Evolutionary conservation across 768 basidiomycete species (phyloP).

Genomic region (Obba rivulosa): DNA sequence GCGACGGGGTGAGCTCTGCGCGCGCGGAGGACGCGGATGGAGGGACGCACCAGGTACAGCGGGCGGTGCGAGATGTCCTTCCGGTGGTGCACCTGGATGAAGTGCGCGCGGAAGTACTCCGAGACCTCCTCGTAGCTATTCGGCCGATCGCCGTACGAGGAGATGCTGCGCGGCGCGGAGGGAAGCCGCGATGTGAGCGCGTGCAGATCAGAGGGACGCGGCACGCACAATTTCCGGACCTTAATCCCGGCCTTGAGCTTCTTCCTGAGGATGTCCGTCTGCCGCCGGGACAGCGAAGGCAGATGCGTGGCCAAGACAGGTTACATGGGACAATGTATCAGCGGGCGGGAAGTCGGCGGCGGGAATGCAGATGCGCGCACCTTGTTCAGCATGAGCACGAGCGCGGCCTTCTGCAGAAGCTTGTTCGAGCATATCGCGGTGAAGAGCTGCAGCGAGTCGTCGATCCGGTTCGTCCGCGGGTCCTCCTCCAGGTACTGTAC

Average conservation of each 20-base stretch:
- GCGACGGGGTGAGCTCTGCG: constrained; percentile 16
- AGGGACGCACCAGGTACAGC: constrained; percentile 42
- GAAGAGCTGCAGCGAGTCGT: constrained; percentile 79
- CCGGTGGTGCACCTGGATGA: constrained; percentile 73
- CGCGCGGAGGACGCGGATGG: constrained; percentile 60
- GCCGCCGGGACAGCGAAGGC: not conserved
- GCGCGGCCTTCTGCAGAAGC: constrained; percentile 64
- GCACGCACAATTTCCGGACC: constrained; percentile 71
- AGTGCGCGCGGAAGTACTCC: constrained; percentile 85
- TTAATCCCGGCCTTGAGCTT: constrained; percentile 65
- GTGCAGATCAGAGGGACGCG: not conserved
- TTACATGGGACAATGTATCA: not conserved
- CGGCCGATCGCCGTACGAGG: constrained; percentile 74
- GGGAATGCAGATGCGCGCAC: constrained; percentile 30
- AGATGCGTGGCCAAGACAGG: no score
- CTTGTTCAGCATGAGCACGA: constrained; percentile 78
- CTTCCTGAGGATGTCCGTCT: constrained; percentile 69
- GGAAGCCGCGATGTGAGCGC: not conserved
- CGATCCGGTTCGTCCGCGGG: constrained; percentile 68
- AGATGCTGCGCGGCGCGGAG: constrained; percentile 45
- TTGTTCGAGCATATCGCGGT: constrained; percentile 70
- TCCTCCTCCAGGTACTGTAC: constrained; percentile 78
- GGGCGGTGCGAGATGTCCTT: constrained; percentile 78
- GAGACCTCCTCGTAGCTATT: constrained; percentile 80
- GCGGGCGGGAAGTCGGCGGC: no score